Percentiles rank a stretch among this genome's conserved stretches.
These are phyloP conservation scores for Eucalyptus globulus DNA, from an alignment of 345 rosid genomes.

Conservation along the genomic window DNA sequence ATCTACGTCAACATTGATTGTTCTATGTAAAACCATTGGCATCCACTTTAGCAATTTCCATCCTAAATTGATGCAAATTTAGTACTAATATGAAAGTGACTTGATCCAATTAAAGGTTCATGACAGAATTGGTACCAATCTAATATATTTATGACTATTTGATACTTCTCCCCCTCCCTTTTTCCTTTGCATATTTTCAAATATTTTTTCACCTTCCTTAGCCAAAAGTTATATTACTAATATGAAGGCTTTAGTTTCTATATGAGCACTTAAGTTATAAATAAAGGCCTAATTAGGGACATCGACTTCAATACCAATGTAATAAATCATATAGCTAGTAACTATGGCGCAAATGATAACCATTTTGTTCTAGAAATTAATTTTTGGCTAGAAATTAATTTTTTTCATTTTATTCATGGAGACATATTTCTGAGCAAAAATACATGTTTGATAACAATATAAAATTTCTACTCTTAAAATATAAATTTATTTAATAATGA, in stretches of 20 bases:
- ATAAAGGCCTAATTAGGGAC: background rate
- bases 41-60: too few species aligned
- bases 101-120: too few species aligned
- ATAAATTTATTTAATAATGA: too few species aligned
- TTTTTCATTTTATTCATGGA: accelerated
- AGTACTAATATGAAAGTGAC: too few species aligned
- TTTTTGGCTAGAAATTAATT: too few species aligned
- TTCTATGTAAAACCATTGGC: accelerated
- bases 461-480: too few species aligned
- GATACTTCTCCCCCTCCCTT: too few species aligned
- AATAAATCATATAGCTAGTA: background rate
- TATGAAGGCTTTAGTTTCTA: background rate
- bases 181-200: background rate
- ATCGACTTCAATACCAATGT: background rate
- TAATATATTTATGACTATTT: too few species aligned
- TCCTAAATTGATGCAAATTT: too few species aligned
- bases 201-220: background rate
- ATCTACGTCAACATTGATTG: accelerated
- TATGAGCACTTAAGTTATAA: background rate
- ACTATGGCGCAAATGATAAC: background rate
- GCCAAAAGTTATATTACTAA: background rate
- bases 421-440: accelerated
- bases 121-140: too few species aligned
- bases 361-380: too few species aligned
- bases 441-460: accelerated